Evolutionary conservation across 495 filamentous ascomycete genomes (phyloP).

Genomic region (Lophiotrema nucula): DNA sequence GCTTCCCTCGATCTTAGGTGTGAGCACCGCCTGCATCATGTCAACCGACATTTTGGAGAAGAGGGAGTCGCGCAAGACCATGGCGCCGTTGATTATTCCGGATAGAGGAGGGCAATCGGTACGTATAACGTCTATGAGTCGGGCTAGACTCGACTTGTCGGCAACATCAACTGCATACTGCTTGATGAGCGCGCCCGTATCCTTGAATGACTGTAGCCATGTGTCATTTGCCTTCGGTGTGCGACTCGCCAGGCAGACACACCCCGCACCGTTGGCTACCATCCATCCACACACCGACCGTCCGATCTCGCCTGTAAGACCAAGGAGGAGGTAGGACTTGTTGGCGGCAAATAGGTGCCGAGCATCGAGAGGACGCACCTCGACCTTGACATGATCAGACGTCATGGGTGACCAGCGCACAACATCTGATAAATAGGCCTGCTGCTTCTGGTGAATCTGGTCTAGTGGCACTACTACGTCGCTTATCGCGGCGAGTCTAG

Average conservation of each 20-base stretch:
- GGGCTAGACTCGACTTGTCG: not conserved
- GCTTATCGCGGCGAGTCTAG: no score
- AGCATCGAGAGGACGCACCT: slow-evolving; percentile 4
- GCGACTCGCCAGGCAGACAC: slow-evolving; percentile 58
- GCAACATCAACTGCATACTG: slow-evolving; percentile 6
- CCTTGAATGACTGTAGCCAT: slow-evolving; percentile 5
- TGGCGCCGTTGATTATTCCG: slow-evolving; percentile 12
- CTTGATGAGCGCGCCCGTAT: slow-evolving; percentile 5
- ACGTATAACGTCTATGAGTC: not conserved
- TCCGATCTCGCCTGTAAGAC: slow-evolving; percentile 58
- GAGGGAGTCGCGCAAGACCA: slow-evolving; percentile 11
- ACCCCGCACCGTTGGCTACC: slow-evolving; percentile 51
- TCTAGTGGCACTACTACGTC: no score
- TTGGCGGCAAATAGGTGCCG: not conserved
- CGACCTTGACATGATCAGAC: not conserved
- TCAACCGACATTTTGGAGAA: slow-evolving; percentile 20
- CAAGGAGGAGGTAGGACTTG: slow-evolving; percentile 53
- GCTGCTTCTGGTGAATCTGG: no score
- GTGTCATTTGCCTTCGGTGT: slow-evolving; percentile 48
- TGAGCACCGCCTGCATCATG: not conserved
- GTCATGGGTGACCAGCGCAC: not conserved
- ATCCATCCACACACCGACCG: slow-evolving; percentile 60
- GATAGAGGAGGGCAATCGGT: not conserved
- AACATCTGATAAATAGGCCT: not conserved
- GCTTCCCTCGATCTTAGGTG: slow-evolving; percentile 24